These are phyloP conservation scores for Amphibolis antarctica DNA, from an alignment of 106 monocot genomes.

Conservation along the genomic window DNA sequence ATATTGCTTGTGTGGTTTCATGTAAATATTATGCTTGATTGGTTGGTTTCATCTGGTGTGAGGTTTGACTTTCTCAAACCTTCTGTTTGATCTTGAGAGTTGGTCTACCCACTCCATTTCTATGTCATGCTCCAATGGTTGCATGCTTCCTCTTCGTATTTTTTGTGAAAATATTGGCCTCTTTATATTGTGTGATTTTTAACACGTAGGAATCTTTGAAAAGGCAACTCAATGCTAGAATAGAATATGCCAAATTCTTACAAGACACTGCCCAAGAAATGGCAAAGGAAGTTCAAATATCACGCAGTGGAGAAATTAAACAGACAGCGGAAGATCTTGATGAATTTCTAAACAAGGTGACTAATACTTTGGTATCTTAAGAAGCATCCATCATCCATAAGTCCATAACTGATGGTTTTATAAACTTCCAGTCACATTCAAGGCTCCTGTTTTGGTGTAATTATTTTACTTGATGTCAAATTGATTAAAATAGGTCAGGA, in stretches of 20 bases:
- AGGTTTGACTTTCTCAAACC: too few relatives aligned
- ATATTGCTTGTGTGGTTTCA: too few relatives aligned
- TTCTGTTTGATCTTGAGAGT: too few relatives aligned
- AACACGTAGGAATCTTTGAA: conserved; percentile 69
- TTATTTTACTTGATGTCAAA: conserved; percentile 2
- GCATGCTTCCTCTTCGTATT: too few relatives aligned
- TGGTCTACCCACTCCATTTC: too few relatives aligned
- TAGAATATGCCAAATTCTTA: conserved; percentile 96
- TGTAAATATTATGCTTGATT: too few relatives aligned
- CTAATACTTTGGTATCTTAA: neutral
- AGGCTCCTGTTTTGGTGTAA: neutral
- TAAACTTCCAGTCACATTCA: too few relatives aligned
- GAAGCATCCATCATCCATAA: too few relatives aligned
- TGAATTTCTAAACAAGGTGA: conserved; percentile 90
- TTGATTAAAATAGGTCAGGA: conserved; percentile 55
- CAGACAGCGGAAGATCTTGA: conserved; percentile 98
- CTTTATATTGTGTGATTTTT: neutral
- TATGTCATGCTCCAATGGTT: too few relatives aligned
- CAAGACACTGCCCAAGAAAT: conserved; percentile 93
- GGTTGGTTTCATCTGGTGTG: too few relatives aligned
- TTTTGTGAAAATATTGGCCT: neutral
- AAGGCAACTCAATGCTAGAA: conserved; percentile 75
- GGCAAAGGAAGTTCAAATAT: conserved; percentile 87
- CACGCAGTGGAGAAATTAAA: conserved; percentile 79
- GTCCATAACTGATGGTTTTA: too few relatives aligned